Percentiles rank a stretch among this genome's conserved stretches.
Evolutionary conservation across 1,284 basidiomycete genomes (phyloP).

Genomic region (Naganishia albida): DNA sequence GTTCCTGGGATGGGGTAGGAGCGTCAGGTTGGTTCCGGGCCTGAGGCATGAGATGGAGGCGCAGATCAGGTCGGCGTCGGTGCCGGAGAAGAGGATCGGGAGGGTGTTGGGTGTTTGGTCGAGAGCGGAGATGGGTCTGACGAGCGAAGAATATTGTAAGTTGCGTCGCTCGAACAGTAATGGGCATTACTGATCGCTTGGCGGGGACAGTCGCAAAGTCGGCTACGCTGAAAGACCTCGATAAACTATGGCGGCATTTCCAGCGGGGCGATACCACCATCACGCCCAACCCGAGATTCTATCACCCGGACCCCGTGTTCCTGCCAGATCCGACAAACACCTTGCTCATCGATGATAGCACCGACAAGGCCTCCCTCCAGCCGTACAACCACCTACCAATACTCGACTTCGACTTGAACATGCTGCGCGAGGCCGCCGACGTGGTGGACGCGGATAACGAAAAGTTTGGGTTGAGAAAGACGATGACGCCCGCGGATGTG

Average conservation of each 20-base stretch:
- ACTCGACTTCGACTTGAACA: slow-evolving; percentile 43
- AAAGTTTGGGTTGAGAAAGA: background rate
- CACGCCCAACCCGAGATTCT: background rate
- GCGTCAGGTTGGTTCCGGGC: background rate
- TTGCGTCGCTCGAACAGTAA: slow-evolving; percentile 3
- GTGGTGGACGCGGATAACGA: slow-evolving; percentile 4
- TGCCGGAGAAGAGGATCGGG: slow-evolving; percentile 39
- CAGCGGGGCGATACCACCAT: background rate
- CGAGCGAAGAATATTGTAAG: slow-evolving; percentile 43
- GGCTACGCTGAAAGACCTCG: slow-evolving; percentile 52
- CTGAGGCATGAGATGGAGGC: background rate
- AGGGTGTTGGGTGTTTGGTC: slow-evolving; percentile 51
- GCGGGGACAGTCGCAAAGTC: slow-evolving; percentile 40
- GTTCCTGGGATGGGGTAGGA: slow-evolving; percentile 38
- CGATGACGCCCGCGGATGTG: background rate
- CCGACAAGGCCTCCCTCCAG: slow-evolving; percentile 49
- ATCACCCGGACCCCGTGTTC: slow-evolving; percentile 29
- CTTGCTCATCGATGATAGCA: slow-evolving; percentile 52
- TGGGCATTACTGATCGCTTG: background rate
- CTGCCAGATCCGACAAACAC: slow-evolving; percentile 34
- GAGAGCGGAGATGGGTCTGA: slow-evolving; percentile 48
- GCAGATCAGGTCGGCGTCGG: background rate
- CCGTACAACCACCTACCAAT: slow-evolving; percentile 53
- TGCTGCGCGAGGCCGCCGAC: background rate
- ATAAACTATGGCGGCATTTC: slow-evolving; percentile 43